Conservation (phyloP, 768 basidiomycete species). For the Russula virescens region DNA sequence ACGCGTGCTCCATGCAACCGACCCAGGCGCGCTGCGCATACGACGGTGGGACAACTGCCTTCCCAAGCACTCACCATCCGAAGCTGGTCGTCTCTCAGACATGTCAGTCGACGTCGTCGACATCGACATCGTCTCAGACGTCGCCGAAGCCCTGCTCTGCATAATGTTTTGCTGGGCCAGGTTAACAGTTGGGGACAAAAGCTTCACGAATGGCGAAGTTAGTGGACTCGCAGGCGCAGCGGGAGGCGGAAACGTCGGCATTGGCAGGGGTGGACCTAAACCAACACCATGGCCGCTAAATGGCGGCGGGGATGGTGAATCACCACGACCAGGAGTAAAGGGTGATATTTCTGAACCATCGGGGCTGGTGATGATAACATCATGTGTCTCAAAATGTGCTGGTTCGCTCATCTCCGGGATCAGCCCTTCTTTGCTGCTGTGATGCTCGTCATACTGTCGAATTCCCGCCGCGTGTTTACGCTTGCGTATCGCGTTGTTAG, state of each 20-base stretch:
- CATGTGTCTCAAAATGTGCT: constrained; percentile 14
- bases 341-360: constrained; percentile 22
- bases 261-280: constrained; percentile 9
- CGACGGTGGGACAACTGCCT: constrained; percentile 18
- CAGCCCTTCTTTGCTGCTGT: constrained; percentile 18
- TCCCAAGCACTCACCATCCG: constrained; percentile 7
- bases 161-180: constrained; percentile 21
- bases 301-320: constrained; percentile 9
- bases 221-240: constrained; percentile 9
- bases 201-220: constrained; percentile 15
- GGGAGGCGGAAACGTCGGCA: constrained; percentile 24
- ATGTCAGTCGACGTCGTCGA: constrained; percentile 19
- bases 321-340: neutral
- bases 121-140: constrained; percentile 19
- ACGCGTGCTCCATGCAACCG: constrained; percentile 21
- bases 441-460: constrained; percentile 16
- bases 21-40: constrained; percentile 23
- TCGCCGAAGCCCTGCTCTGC: constrained; percentile 14
- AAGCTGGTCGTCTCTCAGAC: constrained; percentile 9
- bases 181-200: constrained; percentile 22
- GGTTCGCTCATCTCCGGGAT: constrained; percentile 10
- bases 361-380: constrained; percentile 20
- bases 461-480: constrained; percentile 13
- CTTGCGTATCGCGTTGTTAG: constrained; percentile 18
- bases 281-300: neutral